Percentiles rank a stretch among this genome's conserved stretches.
Conservation (phyloP, 2,329 filamentous ascomycete species). For the Neocucurbitaria cava region DNA sequence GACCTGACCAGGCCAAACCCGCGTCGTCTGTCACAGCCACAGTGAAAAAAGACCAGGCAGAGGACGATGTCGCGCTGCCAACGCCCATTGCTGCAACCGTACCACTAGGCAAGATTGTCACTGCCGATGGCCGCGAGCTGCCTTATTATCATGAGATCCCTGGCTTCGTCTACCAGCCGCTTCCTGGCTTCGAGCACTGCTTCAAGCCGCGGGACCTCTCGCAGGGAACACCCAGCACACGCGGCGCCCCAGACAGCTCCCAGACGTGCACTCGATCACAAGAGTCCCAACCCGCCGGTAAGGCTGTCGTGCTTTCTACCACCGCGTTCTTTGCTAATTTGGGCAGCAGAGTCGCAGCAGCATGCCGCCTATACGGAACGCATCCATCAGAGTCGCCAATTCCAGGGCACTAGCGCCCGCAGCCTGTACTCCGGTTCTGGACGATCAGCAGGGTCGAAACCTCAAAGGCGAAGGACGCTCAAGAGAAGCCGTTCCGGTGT, state of each 20-base stretch:
- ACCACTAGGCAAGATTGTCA: slow-evolving; percentile 21
- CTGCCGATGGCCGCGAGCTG: slow-evolving; percentile 28
- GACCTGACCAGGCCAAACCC: background rate
- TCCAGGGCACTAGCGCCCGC: background rate
- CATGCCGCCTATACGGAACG: background rate
- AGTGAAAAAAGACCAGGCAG: background rate
- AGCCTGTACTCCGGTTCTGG: background rate
- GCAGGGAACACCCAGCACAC: background rate
- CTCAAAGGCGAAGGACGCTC: slow-evolving; percentile 9
- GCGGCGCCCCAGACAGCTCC: background rate
- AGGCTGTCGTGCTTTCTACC: slow-evolving; percentile 1
- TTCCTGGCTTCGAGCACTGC: slow-evolving; percentile 36
- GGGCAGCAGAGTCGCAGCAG: background rate
- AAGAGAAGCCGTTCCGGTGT: slow-evolving; percentile 23
- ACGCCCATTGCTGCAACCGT: slow-evolving; percentile 23
- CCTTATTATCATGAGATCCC: slow-evolving; percentile 1
- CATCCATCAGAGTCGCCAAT: background rate
- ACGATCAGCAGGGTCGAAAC: background rate
- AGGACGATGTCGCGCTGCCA: slow-evolving; percentile 19
- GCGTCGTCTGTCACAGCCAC: background rate
- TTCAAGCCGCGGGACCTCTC: slow-evolving; percentile 12
- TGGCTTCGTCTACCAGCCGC: slow-evolving; percentile 23
- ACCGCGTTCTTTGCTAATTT: slow-evolving; percentile 13
- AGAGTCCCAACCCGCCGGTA: slow-evolving; percentile 10
- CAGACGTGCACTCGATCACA: background rate